A percentile compares a stretch with the other conserved stretches of the same genome.
Evolutionary conservation across 805 yeast genomes (phyloP).

Genomic region (Wickerhamomyces kurtzmanii): DNA sequence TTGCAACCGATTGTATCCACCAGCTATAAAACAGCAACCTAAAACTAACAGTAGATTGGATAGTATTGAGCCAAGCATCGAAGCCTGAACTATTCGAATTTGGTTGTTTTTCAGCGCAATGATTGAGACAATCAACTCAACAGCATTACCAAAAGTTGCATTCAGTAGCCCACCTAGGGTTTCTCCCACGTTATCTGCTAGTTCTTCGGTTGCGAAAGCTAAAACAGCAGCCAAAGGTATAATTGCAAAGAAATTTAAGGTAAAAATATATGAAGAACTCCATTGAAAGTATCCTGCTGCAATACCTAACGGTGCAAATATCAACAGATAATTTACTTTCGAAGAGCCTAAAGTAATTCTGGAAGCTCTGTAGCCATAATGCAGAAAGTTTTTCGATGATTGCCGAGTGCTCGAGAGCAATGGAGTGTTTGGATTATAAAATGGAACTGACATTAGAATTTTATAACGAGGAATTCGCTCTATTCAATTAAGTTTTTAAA

Average conservation of each 20-base stretch:
- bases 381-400: conserved; percentile 2
- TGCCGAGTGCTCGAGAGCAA: conserved; percentile 6
- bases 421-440: conserved; percentile 1
- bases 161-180: conserved; percentile 90
- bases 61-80: conserved; percentile 91
- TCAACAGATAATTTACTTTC: conserved; percentile 64
- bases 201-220: conserved; percentile 89
- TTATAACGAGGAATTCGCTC: no score
- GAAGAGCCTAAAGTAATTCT: conserved; percentile 36
- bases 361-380: conserved; percentile 14
- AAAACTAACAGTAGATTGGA: conserved; percentile 83
- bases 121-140: conserved; percentile 88
- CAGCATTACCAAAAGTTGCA: conserved; percentile 97
- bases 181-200: conserved; percentile 81
- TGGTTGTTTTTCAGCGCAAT: conserved; percentile 84
- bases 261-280: conserved; percentile 47
- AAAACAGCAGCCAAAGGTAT: conserved; percentile 86
- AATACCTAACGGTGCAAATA: conserved; percentile 87
- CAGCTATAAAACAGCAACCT: conserved; percentile 93
- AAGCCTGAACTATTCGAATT: conserved; percentile 90
- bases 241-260: conserved; percentile 79
- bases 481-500: no score
- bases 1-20: conserved; percentile 79
- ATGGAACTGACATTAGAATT: no score
- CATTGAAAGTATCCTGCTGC: conserved; percentile 53